A percentile compares a stretch with the other conserved stretches of the same genome.
Evolutionary conservation across 768 basidiomycete genomes (phyloP).

Genomic region (Boletus rubroflammeus): DNA sequence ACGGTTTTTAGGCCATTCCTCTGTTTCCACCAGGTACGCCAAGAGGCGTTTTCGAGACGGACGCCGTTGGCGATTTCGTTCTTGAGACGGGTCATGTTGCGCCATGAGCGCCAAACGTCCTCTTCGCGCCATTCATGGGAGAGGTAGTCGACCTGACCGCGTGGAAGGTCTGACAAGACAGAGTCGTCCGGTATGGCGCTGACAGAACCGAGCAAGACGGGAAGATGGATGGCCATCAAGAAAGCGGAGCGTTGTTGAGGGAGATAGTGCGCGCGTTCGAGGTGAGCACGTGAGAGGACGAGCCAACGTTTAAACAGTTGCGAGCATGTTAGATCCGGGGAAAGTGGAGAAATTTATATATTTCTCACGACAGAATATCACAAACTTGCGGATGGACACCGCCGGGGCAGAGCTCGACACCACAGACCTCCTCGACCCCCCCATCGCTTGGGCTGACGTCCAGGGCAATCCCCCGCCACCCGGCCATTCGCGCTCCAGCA

Average conservation of each 20-base stretch:
- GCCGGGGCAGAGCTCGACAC: too few species aligned
- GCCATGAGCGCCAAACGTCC: conserved; percentile 98
- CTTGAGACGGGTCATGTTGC: conserved; percentile 97
- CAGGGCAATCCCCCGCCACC: background rate
- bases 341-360: too few species aligned
- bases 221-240: conserved; percentile 63
- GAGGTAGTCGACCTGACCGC: conserved; percentile 97
- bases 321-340: too few species aligned
- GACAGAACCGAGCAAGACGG: conserved; percentile 65
- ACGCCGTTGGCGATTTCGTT: conserved; percentile 95
- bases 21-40: conserved; percentile 99
- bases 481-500: background rate
- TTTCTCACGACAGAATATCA: too few species aligned
- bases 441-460: background rate
- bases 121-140: conserved; percentile 97
- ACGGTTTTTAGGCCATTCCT: conserved; percentile 93
- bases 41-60: conserved; percentile 94
- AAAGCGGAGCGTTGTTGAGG: background rate
- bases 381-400: too few species aligned
- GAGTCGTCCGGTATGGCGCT: conserved; percentile 70
- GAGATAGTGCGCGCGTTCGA: background rate
- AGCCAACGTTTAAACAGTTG: too few species aligned
- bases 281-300: too few species aligned
- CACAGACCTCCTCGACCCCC: too few species aligned
- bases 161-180: conserved; percentile 76